phyloP scores from a whole-genome alignment of 2,329 filamentous ascomycete species.

The Exophiala dermatitidis region DNA sequence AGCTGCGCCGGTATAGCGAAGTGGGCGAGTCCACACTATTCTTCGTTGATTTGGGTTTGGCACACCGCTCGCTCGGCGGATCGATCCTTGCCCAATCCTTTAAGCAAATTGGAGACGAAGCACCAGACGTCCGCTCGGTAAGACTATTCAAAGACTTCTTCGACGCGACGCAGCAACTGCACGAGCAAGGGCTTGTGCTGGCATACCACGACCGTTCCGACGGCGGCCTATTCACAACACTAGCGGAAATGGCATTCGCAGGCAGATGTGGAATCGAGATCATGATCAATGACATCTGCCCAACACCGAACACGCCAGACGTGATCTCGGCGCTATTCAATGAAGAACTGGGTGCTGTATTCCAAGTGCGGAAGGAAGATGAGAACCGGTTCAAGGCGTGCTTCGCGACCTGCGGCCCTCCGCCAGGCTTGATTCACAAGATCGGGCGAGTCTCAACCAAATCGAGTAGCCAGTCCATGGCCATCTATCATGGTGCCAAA shows the following conservation, averaged over 20 bases:
- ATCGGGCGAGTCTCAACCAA: constrained; percentile 66
- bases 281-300: constrained; percentile 62
- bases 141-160: constrained; percentile 83
- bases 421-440: constrained; percentile 70
- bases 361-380: constrained; percentile 82
- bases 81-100: constrained; percentile 88
- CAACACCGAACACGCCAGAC: constrained; percentile 55
- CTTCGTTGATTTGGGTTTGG: constrained; percentile 81
- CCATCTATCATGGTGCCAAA: constrained; percentile 63
- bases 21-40: constrained; percentile 83
- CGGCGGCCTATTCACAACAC: constrained; percentile 80
- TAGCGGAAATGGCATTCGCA: constrained; percentile 97
- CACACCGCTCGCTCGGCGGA: constrained; percentile 75
- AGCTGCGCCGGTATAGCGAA: constrained; percentile 73
- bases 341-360: constrained; percentile 90
- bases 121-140: constrained; percentile 76
- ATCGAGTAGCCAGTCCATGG: constrained; percentile 64
- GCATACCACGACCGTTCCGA: constrained; percentile 95
- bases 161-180: constrained; percentile 67
- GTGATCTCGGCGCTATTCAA: constrained; percentile 81
- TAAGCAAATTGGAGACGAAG: constrained; percentile 73
- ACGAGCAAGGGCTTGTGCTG: constrained; percentile 65
- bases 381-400: constrained; percentile 80
- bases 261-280: constrained; percentile 83
- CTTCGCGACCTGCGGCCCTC: constrained; percentile 84